Evolutionary conservation across 2,329 filamentous ascomycete species (phyloP).

Genomic region (Stylonectria norvegica): DNA sequence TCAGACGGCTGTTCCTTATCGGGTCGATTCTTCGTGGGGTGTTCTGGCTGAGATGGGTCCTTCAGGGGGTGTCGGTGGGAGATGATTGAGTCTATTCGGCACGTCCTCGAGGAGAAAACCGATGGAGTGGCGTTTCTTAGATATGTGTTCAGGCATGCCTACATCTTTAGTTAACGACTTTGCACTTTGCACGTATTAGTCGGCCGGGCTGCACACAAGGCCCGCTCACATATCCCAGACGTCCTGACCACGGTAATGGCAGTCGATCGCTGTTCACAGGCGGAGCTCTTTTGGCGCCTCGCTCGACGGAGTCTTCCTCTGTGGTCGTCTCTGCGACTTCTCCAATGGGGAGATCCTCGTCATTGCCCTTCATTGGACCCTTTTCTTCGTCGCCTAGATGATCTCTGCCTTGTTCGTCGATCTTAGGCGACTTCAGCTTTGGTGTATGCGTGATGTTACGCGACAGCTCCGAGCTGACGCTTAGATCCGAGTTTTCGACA

Average conservation of each 20-base stretch:
- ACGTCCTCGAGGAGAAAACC: constrained; percentile 87
- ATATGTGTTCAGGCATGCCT: constrained; percentile 91
- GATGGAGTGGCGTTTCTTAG: constrained; percentile 76
- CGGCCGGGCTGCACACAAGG: constrained; percentile 7
- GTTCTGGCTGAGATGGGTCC: constrained; percentile 72
- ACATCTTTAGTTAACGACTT: constrained; percentile 23
- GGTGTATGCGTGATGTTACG: no score
- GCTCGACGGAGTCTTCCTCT: constrained; percentile 27
- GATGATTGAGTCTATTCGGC: constrained; percentile 83
- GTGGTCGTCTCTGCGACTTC: constrained; percentile 19
- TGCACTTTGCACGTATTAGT: constrained; percentile 6
- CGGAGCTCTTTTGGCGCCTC: constrained; percentile 57
- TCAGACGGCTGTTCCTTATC: constrained; percentile 69
- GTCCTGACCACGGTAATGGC: constrained; percentile 85
- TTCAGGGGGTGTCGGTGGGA: constrained; percentile 81
- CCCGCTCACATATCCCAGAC: constrained; percentile 74
- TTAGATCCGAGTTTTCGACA: constrained; percentile 40
- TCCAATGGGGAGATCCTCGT: constrained; percentile 18
- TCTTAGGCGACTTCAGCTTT: no score
- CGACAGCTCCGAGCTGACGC: no score
- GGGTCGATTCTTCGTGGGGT: constrained; percentile 80
- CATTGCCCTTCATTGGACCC: constrained; percentile 20
- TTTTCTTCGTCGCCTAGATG: constrained; percentile 14
- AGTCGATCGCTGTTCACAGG: constrained; percentile 79
- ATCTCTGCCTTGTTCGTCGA: constrained; percentile 7